Base-by-base conservation (phyloP, 306 rosid species). In the Begonia peltatifolia region DNA sequence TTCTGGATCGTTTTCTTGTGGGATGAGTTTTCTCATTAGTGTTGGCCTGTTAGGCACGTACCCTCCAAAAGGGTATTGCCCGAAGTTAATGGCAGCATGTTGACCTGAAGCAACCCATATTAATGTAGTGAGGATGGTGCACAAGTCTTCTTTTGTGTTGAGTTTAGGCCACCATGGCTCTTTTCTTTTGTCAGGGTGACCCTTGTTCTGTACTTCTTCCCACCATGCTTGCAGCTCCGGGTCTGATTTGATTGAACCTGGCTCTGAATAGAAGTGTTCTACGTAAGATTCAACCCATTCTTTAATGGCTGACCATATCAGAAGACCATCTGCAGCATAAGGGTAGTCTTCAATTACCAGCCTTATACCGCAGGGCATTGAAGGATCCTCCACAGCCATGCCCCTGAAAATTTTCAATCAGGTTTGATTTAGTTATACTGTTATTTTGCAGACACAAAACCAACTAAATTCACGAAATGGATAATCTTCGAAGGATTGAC, bases 141-240 rank as follows among this genome's bases (percentile, higher is more conserved):
- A 76, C 14, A 90, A 74, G 70, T 85, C 87, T 64, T 83, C 82
- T 70, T 71, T 74, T 67, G 76, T 76, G 9, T 72, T 52, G 4
- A 90, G 92, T 67, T 76, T 76, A 20, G 97, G 95, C 97, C 97
- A 90, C 97, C 97, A 90, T 5, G 92, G 80, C 57, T 85, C 86
- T 2, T 90, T 52, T 59, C 74, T 70, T 68, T 85, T 90, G 77
- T 90, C 95, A 18, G 12, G 7, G 67, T 90, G 97, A 52, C 97
- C 97, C 70, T 83, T 80, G 30, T 50, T 55, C 80, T 80, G 85
- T 60, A 85, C 80, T 76, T 90, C 97, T 51, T 52, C 73, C 95
- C 95, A 90, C 97, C 97, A 90, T 14, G 80, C 68, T 73, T 78
- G 92, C 65, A 90, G 94, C 69, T 90, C 97, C 11, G 7, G 35